These are phyloP conservation scores for Tilletia setariae DNA, from an alignment of 1,284 basidiomycete genomes.

Conservation along the genomic window DNA sequence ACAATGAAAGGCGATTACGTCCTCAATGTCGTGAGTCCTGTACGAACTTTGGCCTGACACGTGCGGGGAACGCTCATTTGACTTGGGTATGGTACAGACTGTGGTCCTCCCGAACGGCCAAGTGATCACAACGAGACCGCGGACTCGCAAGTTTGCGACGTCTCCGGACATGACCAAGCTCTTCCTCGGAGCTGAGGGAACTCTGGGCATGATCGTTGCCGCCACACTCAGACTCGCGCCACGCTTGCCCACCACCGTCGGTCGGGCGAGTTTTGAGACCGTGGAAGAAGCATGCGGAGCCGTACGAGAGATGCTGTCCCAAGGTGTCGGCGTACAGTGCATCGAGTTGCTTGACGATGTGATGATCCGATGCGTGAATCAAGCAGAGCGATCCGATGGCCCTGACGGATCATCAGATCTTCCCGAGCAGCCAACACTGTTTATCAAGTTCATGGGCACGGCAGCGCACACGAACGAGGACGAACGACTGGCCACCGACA, in stretches of 20 bases:
- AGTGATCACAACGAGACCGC: conserved; percentile 83
- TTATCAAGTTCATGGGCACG: conserved; percentile 17
- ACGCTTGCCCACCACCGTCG: conserved; percentile 66
- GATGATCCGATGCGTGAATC: conserved; percentile 52
- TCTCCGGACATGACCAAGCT: conserved; percentile 87
- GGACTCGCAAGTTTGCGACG: conserved; percentile 81
- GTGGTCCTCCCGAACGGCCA: conserved; percentile 79
- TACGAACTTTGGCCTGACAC: no score
- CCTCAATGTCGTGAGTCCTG: conserved; percentile 28
- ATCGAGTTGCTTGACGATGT: conserved; percentile 44
- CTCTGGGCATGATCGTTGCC: conserved; percentile 86
- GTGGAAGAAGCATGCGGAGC: conserved; percentile 66
- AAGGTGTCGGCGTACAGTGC: conserved; percentile 62
- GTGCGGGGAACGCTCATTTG: conserved; percentile 63
- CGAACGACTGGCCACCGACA: neutral
- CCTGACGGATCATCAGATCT: neutral
- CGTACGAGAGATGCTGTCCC: conserved; percentile 64
- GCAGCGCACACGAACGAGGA: conserved; percentile 3
- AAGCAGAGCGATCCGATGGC: conserved; percentile 18
- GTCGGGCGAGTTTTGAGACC: conserved; percentile 58
- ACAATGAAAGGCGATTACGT: conserved; percentile 66
- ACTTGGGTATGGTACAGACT: conserved; percentile 50
- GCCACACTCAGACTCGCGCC: conserved; percentile 79
- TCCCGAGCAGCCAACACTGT: conserved; percentile 13
- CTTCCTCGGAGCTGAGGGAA: conserved; percentile 92